Percentiles rank a stretch among this genome's conserved stretches.
phyloP scores from a whole-genome alignment of 73 alveolate species.

The Paramecium biaurelia region DNA sequence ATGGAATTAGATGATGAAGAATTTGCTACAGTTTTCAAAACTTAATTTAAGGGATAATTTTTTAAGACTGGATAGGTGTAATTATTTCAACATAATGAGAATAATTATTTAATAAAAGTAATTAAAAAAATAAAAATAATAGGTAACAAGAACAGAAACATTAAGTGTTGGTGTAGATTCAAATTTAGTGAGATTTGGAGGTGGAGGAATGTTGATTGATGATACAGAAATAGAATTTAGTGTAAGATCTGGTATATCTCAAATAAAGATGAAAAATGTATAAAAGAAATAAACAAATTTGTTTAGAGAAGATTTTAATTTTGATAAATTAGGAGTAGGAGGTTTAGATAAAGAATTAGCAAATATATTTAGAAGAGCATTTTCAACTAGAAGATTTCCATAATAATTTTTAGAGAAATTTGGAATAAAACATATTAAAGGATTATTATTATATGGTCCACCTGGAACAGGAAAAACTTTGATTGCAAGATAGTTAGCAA shows the following conservation, averaged over 20 bases:
- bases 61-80: not conserved
- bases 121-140: not conserved
- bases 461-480: conserved; percentile 85
- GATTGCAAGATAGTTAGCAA: conserved; percentile 82
- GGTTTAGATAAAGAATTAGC: conserved; percentile 97
- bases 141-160: not conserved
- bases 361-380: conserved; percentile 94
- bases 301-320: conserved; percentile 77
- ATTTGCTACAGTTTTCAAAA: not conserved
- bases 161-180: not conserved
- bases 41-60: not conserved
- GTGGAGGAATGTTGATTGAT: not conserved
- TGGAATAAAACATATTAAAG: conserved; percentile 90
- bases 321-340: conserved; percentile 99
- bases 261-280: not conserved
- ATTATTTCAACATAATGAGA: not conserved
- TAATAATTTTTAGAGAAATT: conserved; percentile 94
- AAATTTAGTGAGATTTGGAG: not conserved
- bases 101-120: not conserved
- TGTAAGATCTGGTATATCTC: not conserved
- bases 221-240: not conserved
- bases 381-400: conserved; percentile 82
- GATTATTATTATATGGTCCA: conserved; percentile 82
- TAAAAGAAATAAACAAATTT: not conserved
- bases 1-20: conserved; percentile 1